Percentiles rank a stretch among this genome's conserved stretches.
phyloP scores from a whole-genome alignment of 2,329 filamentous ascomycete genomes.

The Fusarium sarcochroum region DNA sequence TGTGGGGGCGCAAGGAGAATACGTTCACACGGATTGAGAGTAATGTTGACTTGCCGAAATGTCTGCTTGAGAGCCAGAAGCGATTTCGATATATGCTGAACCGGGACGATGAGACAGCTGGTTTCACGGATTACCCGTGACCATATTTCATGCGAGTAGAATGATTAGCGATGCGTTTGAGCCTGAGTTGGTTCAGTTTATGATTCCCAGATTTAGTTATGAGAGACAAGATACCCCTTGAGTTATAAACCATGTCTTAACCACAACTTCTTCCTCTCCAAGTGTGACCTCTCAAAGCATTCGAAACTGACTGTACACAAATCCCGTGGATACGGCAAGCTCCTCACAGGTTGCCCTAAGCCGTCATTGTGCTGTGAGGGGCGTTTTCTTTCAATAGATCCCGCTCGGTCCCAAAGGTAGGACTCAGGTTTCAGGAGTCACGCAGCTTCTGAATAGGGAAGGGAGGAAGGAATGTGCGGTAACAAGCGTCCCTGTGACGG shows the following conservation, averaged over 20 bases:
- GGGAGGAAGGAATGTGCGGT: constrained; percentile 31
- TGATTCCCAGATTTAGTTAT: constrained; percentile 5
- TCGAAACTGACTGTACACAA: background rate
- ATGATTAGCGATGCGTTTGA: background rate
- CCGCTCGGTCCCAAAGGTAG: background rate
- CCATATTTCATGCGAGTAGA: background rate
- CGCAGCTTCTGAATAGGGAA: background rate
- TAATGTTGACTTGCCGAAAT: constrained; percentile 67
- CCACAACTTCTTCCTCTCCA: background rate
- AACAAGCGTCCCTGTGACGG: constrained; percentile 24
- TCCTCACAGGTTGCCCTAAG: background rate
- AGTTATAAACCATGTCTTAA: constrained; percentile 6
- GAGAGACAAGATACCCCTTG: constrained; percentile 12
- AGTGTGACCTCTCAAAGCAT: background rate
- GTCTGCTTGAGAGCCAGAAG: constrained; percentile 57
- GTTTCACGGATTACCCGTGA: constrained; percentile 63
- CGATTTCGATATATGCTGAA: constrained; percentile 62
- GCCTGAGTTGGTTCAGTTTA: background rate
- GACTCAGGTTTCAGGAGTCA: background rate
- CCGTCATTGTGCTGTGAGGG: background rate
- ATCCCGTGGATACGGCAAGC: constrained; percentile 3
- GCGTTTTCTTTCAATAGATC: background rate
- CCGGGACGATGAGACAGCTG: constrained; percentile 62
- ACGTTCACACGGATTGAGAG: constrained; percentile 63
- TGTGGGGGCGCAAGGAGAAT: constrained; percentile 67